Evolutionary conservation across 2,329 filamentous ascomycete genomes (phyloP), one percentile per base, ranked within the genome.

Genomic region (Incumbomyces lentus): DNA sequence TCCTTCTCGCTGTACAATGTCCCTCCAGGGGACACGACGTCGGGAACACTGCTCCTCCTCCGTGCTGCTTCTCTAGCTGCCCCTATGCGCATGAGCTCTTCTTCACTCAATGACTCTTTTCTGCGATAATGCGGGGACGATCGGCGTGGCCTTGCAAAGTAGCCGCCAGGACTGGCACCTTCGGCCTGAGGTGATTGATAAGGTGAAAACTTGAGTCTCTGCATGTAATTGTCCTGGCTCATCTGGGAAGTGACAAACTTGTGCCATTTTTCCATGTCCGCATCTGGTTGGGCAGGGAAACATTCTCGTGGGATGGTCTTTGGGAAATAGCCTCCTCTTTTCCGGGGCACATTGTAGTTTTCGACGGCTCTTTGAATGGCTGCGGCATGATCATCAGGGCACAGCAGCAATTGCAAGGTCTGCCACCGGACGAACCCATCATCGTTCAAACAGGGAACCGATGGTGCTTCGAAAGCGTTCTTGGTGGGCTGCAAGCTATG

Each of bases 401-500:
- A 85, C 1, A 96, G 75, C 31, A 96, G 70, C 17, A 95, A 75
- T 67, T 96, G 87, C 46, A 96, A 84, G 0, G 86, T 87, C 68
- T 95, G 84, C 90, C 90, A 98, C 62, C 86, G 81, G 36, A 90
- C 85, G 63, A 94, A 98, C 34, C 92, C 92, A 59, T 79, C 78
- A 0, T 76, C 72, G 31, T 90, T 93, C 47, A 98, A 69, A 12
- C 88, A 86, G 0, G 92, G 92, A 35, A 95, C 76, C 0, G 76
- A 80, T 0, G 90, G 92, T 1, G 81, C 71, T 2, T 75, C 76
- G 62, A 85, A 95, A 52, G 86, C 75, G 33, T 79, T 76, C 40
- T 65, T 64, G 1, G 78, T 78, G 1, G 86, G 86, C 55, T 93
- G 85, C 22, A 96, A 73, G 41, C 80, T 81, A 66, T 96, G 90